These are phyloP conservation scores for Ceratobasidium sp. DNA, from an alignment of 1,284 basidiomycete genomes.

Conservation along the genomic window DNA sequence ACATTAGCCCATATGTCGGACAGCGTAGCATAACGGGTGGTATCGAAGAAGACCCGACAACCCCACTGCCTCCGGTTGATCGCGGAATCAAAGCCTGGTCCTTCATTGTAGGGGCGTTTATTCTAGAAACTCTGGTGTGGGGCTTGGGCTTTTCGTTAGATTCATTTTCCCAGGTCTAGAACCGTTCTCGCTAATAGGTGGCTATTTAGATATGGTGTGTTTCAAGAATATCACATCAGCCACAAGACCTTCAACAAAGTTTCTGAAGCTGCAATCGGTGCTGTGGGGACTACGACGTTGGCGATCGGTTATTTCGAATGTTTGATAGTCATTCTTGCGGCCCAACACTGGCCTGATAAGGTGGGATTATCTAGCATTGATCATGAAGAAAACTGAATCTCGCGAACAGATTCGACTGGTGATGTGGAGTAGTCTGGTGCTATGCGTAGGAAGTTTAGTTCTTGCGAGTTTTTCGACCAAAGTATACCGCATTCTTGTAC, in stretches of 20 bases:
- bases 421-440: slow-evolving; percentile 27
- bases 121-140: slow-evolving; percentile 41
- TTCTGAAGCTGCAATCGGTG: slow-evolving; percentile 37
- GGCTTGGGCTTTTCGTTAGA: slow-evolving; percentile 39
- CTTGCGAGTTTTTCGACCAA: slow-evolving; percentile 40
- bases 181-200: too few species aligned
- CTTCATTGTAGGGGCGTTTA: slow-evolving; percentile 40
- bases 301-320: slow-evolving; percentile 38
- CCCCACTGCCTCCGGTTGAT: slow-evolving; percentile 38
- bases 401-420: neutral
- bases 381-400: neutral
- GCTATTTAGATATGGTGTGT: slow-evolving; percentile 39
- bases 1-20: too few species aligned
- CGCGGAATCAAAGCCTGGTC: slow-evolving; percentile 37
- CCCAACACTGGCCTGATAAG: slow-evolving; percentile 18
- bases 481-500: slow-evolving; percentile 27
- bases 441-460: slow-evolving; percentile 33
- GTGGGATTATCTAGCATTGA: neutral
- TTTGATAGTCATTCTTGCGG: slow-evolving; percentile 29
- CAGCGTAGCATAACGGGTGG: too few species aligned
- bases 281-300: slow-evolving; percentile 40
- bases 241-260: slow-evolving; percentile 39
- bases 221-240: slow-evolving; percentile 47
- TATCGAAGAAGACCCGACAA: neutral
- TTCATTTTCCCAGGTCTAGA: neutral